These are phyloP conservation scores for Exophiala dermatitidis DNA, from an alignment of 2,329 filamentous ascomycete genomes.

Conservation along the genomic window DNA sequence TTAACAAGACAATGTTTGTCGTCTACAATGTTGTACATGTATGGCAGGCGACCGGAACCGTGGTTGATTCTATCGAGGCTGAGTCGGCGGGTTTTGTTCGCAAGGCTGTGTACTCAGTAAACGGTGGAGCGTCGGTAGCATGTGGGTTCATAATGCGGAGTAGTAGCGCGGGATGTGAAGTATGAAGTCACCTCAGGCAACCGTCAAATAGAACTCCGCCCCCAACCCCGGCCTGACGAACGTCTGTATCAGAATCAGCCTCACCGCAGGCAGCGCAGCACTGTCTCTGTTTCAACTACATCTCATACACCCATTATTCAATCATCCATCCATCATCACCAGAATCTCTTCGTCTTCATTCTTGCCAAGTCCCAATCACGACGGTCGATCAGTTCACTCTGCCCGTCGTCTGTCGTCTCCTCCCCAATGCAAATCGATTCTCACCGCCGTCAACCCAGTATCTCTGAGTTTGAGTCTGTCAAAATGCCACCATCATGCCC, in stretches of 20 bases:
- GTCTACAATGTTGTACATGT: no score
- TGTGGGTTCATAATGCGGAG: neutral
- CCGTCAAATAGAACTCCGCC: neutral
- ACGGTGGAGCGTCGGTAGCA: neutral
- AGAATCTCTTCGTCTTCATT: neutral
- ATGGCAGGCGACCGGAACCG: no score
- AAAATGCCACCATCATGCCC: constrained; percentile 18
- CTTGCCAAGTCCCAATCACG: neutral
- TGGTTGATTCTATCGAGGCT: no score
- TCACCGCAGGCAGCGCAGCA: no score
- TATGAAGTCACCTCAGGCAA: neutral
- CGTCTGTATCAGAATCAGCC: neutral
- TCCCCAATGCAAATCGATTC: constrained; percentile 25
- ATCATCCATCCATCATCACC: neutral
- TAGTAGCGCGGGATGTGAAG: no score
- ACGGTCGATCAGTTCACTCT: neutral
- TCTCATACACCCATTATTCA: neutral
- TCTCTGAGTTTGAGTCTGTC: neutral
- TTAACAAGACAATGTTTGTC: no score
- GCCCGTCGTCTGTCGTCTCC: neutral
- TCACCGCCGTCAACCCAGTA: constrained; percentile 22
- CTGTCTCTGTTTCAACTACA: neutral
- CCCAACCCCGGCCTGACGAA: neutral
- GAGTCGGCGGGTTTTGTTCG: no score
- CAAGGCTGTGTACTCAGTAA: neutral